These are phyloP conservation scores for Termitomyces sp. DNA, from an alignment of 768 basidiomycete species.

Conservation along the genomic window DNA sequence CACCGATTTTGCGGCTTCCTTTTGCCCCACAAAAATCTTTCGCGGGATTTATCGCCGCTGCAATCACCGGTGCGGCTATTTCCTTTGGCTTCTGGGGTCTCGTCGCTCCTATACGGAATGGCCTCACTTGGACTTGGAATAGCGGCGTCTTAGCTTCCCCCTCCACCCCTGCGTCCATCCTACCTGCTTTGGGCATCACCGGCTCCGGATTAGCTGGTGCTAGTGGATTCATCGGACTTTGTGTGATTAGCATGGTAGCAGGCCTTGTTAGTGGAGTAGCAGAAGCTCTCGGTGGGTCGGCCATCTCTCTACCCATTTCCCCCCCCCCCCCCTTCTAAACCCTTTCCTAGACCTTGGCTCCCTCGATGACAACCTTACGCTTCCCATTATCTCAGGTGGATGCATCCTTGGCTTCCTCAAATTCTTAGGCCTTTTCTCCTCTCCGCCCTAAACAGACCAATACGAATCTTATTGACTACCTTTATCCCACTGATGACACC, in stretches of 20 bases:
- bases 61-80: slow-evolving; percentile 63
- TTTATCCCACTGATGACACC: neutral
- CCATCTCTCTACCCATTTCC: neutral
- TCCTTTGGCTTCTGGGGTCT: slow-evolving; percentile 68
- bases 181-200: slow-evolving; percentile 9
- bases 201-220: slow-evolving; percentile 14
- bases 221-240: slow-evolving; percentile 45
- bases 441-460: slow-evolving; percentile 5
- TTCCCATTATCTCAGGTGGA: slow-evolving; percentile 84
- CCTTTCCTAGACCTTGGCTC: slow-evolving; percentile 63
- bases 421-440: slow-evolving; percentile 26
- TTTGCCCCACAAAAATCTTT: slow-evolving; percentile 80
- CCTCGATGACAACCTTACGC: slow-evolving; percentile 84
- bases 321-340: neutral
- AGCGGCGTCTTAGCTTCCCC: slow-evolving; percentile 34
- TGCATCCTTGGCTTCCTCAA: slow-evolving; percentile 40
- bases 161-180: slow-evolving; percentile 15
- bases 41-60: slow-evolving; percentile 79
- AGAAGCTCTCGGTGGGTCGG: slow-evolving; percentile 78
- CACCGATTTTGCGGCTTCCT: slow-evolving; percentile 48
- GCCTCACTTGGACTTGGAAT: slow-evolving; percentile 54
- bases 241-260: slow-evolving; percentile 52
- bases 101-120: slow-evolving; percentile 39
- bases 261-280: slow-evolving; percentile 80
- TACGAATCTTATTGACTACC: neutral